Percentiles rank a stretch among this genome's conserved stretches.
These are phyloP conservation scores for Lunularia cruciata DNA, from an alignment of 225 moss, liverwort and hornwort genomes.

Conservation along the genomic window DNA sequence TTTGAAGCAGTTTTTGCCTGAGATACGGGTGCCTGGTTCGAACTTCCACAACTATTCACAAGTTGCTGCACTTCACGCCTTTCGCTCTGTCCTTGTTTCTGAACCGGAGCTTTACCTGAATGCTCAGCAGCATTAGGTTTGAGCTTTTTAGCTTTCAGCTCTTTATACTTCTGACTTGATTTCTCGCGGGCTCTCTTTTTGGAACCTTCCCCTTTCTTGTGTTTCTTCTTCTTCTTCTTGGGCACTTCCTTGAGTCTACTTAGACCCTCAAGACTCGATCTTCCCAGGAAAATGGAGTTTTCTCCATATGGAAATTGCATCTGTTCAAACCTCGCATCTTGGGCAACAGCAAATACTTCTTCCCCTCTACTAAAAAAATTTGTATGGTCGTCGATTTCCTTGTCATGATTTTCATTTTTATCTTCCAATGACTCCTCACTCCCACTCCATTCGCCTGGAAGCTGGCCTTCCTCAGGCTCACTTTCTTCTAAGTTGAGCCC, in stretches of 20 bases:
- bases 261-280: not conserved
- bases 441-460: conserved; percentile 47
- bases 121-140: conserved; percentile 14
- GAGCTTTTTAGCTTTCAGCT: conserved; percentile 32
- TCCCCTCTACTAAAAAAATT: not conserved
- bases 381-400: not conserved
- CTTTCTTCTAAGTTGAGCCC: conserved; percentile 8
- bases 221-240: conserved; percentile 38
- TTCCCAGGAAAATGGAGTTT: not conserved
- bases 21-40: not conserved
- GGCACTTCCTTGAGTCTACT: conserved; percentile 13
- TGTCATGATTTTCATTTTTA: not conserved
- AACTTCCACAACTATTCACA: conserved; percentile 3
- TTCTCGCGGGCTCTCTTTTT: conserved; percentile 45
- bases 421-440: conserved; percentile 29
- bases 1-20: not conserved
- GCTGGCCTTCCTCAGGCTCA: conserved; percentile 45
- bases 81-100: conserved; percentile 3
- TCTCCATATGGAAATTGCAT: conserved; percentile 7
- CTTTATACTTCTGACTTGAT: conserved; percentile 41
- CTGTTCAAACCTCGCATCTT: not conserved
- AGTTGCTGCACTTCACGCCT: not conserved
- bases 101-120: conserved; percentile 7
- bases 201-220: conserved; percentile 49
- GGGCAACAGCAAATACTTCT: not conserved